These are phyloP conservation scores for Trichoderma harzianum DNA, from an alignment of 2,329 filamentous ascomycete genomes.

Conservation along the genomic window DNA sequence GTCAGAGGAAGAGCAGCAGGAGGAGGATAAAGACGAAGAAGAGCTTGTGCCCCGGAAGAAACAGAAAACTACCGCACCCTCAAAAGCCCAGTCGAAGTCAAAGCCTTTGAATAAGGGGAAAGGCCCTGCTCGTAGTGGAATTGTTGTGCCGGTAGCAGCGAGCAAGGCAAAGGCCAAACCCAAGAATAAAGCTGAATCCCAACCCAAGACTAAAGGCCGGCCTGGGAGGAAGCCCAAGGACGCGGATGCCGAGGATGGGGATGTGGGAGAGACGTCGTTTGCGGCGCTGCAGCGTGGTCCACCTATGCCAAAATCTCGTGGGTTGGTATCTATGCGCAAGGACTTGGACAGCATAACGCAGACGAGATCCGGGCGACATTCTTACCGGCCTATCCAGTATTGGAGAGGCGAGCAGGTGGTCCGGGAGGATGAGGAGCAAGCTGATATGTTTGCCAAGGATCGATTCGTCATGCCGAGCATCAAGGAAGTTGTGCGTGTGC, in stretches of 20 bases:
- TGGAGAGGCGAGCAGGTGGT: constrained; percentile 83
- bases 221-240: constrained; percentile 27
- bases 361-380: constrained; percentile 74
- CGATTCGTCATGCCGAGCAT: constrained; percentile 64
- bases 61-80: constrained; percentile 26
- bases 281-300: constrained; percentile 52
- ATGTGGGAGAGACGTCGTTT: constrained; percentile 46
- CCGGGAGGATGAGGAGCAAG: constrained; percentile 59
- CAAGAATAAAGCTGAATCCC: constrained; percentile 20
- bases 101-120: constrained; percentile 10
- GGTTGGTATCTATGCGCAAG: constrained; percentile 51
- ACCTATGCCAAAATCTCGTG: constrained; percentile 53
- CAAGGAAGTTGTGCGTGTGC: constrained; percentile 71
- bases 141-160: neutral
- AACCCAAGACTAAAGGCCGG: constrained; percentile 27
- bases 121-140: neutral
- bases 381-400: constrained; percentile 73
- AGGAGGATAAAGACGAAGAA: constrained; percentile 26
- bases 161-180: constrained; percentile 16
- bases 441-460: constrained; percentile 40
- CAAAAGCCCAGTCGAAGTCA: constrained; percentile 24
- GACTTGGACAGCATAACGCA: constrained; percentile 46
- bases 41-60: constrained; percentile 26
- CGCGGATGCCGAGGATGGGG: constrained; percentile 31
- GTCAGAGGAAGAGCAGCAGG: constrained; percentile 21